Conservation (phyloP, 805 yeast genomes). For the Kazachstania africana region DNA sequence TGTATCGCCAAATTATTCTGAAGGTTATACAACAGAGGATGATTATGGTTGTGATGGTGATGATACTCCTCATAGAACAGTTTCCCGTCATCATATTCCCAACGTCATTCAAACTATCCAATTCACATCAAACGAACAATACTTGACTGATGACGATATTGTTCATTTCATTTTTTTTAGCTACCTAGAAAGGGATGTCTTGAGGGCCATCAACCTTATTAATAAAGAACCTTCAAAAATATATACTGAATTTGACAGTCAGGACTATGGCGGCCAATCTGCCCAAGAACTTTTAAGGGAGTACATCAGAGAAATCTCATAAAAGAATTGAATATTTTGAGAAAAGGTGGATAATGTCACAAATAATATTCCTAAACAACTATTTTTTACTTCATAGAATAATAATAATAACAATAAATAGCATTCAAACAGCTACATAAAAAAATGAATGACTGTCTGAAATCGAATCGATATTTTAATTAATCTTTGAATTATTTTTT, state of each 20-base stretch:
- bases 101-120: constrained; percentile 53
- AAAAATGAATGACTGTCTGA: not conserved
- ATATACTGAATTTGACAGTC: constrained; percentile 27
- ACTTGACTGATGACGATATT: constrained; percentile 16
- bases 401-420: not conserved
- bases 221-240: constrained; percentile 10
- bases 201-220: constrained; percentile 31
- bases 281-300: constrained; percentile 36
- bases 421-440: not conserved
- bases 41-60: constrained; percentile 84
- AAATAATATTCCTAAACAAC: too few species aligned
- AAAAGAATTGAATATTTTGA: too few species aligned
- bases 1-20: constrained; percentile 26
- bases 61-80: constrained; percentile 58
- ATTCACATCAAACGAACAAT: constrained; percentile 8
- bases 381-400: too few species aligned
- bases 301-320: constrained; percentile 12
- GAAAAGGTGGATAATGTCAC: too few species aligned
- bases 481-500: too few species aligned
- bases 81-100: constrained; percentile 53
- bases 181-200: constrained; percentile 37
- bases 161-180: constrained; percentile 73
- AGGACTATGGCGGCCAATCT: constrained; percentile 30
- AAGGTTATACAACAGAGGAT: constrained; percentile 75
- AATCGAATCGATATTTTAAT: too few species aligned